These are phyloP conservation scores for Lignosus rhinocerotis DNA, from an alignment of 1,284 basidiomycete species.

Conservation along the genomic window DNA sequence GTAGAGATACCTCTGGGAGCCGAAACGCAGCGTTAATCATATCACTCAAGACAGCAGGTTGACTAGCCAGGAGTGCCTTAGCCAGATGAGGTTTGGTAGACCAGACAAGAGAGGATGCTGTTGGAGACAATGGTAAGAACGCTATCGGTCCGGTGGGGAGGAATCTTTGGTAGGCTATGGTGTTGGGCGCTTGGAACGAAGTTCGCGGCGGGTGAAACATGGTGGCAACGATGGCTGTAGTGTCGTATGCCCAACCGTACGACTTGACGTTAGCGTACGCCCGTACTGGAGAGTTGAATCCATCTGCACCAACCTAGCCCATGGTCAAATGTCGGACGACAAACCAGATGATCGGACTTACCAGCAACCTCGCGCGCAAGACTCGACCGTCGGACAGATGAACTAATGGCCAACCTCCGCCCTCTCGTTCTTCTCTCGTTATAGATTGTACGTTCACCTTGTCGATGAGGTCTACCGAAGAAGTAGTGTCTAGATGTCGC, in stretches of 20 bases:
- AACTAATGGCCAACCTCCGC: conserved; percentile 73
- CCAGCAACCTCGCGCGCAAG: conserved; percentile 72
- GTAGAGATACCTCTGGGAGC: conserved; percentile 76
- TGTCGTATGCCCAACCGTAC: conserved; percentile 91
- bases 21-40: conserved; percentile 95
- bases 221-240: conserved; percentile 91
- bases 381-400: conserved; percentile 62
- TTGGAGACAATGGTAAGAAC: conserved; percentile 84
- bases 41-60: conserved; percentile 62
- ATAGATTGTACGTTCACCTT: conserved; percentile 72
- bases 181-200: conserved; percentile 63
- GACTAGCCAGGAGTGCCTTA: conserved; percentile 67
- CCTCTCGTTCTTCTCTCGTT: conserved; percentile 42
- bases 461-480: conserved; percentile 58
- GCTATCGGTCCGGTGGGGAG: conserved; percentile 95
- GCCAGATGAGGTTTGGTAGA: conserved; percentile 85
- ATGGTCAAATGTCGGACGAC: conserved; percentile 8
- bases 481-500: conserved; percentile 46
- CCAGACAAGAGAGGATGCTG: conserved; percentile 91
- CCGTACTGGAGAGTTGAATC: conserved; percentile 92
- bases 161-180: conserved; percentile 93
- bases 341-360: conserved; percentile 36
- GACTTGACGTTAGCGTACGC: conserved; percentile 85
- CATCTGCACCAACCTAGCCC: conserved; percentile 88
- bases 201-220: conserved; percentile 68